Conservation (phyloP, 1,284 basidiomycete genomes). For the Tausonia pullulans region DNA sequence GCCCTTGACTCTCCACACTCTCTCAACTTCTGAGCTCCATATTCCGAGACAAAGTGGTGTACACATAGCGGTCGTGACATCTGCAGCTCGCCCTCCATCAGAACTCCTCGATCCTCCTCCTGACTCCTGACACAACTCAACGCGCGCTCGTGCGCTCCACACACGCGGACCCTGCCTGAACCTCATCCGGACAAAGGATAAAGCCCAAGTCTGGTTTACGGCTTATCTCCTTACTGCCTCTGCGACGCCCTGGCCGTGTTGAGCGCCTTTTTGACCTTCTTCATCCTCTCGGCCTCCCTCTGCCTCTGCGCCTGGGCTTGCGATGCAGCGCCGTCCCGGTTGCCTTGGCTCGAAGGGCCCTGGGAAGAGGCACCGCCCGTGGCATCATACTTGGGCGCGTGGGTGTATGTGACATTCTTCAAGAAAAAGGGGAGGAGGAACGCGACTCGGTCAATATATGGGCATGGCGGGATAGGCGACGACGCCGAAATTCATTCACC, state of each 20-base stretch:
- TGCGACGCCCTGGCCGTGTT: slow-evolving; percentile 8
- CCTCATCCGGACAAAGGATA: background rate
- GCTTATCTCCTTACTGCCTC: slow-evolving; percentile 1
- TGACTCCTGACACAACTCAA: background rate
- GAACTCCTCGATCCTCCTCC: no score
- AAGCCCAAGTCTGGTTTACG: background rate
- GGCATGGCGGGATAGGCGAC: background rate
- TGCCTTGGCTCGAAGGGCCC: background rate
- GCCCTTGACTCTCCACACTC: no score
- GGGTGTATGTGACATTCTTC: slow-evolving; percentile 12
- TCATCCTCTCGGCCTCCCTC: slow-evolving; percentile 12
- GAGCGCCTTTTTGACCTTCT: slow-evolving; percentile 13
- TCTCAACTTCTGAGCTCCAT: no score
- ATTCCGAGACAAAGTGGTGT: no score
- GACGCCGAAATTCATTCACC: background rate
- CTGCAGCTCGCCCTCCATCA: no score
- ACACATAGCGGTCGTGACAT: no score
- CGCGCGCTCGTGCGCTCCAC: background rate
- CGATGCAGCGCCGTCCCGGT: background rate
- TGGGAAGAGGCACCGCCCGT: background rate
- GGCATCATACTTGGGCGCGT: slow-evolving; percentile 11
- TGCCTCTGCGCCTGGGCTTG: slow-evolving; percentile 9
- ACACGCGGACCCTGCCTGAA: background rate
- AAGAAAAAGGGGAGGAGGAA: background rate
- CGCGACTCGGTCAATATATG: background rate